A percentile compares a stretch with the other conserved stretches of the same genome.
Evolutionary conservation across 2,329 filamentous ascomycete genomes (phyloP).

Genomic region (Phaeosphaeria sp.): DNA sequence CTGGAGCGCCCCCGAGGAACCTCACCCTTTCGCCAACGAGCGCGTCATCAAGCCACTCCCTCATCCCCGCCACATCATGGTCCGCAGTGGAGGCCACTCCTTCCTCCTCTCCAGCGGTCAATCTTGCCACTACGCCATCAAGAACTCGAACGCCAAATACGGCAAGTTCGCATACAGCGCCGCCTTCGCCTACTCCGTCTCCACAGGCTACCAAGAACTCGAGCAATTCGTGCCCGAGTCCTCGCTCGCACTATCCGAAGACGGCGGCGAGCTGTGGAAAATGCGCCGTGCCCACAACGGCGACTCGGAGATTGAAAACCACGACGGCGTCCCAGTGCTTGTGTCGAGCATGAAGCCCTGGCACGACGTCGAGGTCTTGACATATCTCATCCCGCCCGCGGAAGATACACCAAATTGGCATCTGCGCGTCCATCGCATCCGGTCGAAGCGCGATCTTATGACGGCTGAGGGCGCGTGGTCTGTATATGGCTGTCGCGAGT

Average conservation of each 20-base stretch:
- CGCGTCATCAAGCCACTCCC: constrained; percentile 66
- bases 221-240: constrained; percentile 80
- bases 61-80: constrained; percentile 76
- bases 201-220: constrained; percentile 75
- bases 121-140: constrained; percentile 82
- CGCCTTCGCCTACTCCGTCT: constrained; percentile 78
- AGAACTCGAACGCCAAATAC: constrained; percentile 82
- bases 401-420: constrained; percentile 69
- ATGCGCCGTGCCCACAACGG: constrained; percentile 70
- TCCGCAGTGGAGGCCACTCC: constrained; percentile 74
- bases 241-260: constrained; percentile 77
- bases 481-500: constrained; percentile 66
- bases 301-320: constrained; percentile 67
- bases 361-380: constrained; percentile 70
- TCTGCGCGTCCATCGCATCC: constrained; percentile 68
- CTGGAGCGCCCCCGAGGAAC: constrained; percentile 73
- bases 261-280: constrained; percentile 81
- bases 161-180: constrained; percentile 80
- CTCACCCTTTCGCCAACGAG: constrained; percentile 62
- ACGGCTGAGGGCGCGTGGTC: constrained; percentile 80
- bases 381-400: constrained; percentile 69
- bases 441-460: constrained; percentile 66
- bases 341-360: constrained; percentile 76
- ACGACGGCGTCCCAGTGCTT: constrained; percentile 64
- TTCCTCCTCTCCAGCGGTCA: constrained; percentile 77